A percentile compares a stretch with the other conserved stretches of the same genome.
phyloP scores from a whole-genome alignment of 2,329 filamentous ascomycete genomes.

The Leptographium wingfieldii region DNA sequence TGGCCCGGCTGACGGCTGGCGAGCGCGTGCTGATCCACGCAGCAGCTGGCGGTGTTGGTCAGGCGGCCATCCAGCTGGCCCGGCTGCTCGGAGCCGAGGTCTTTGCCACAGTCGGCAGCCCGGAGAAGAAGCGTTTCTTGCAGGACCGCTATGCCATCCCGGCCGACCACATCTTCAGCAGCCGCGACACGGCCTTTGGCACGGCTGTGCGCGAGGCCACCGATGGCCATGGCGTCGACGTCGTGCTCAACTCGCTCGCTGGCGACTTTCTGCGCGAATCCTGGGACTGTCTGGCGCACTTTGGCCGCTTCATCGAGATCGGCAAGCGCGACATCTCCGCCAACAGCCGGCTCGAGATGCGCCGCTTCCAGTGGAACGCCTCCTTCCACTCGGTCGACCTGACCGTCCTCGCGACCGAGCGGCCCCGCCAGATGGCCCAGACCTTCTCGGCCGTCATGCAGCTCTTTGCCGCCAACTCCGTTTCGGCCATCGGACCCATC shows the following conservation, averaged over 20 bases:
- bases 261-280: conserved; percentile 29
- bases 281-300: conserved; percentile 29
- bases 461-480: not conserved
- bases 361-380: conserved; percentile 28
- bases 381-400: conserved; percentile 33
- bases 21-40: conserved; percentile 24
- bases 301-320: conserved; percentile 13
- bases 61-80: conserved; percentile 25
- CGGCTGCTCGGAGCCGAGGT: conserved; percentile 26
- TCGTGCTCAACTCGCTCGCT: conserved; percentile 28
- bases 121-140: conserved; percentile 27
- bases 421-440: not conserved
- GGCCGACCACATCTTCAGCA: conserved; percentile 23
- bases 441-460: not conserved
- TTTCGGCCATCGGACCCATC: not conserved
- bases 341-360: conserved; percentile 1
- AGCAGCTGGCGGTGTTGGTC: conserved; percentile 25
- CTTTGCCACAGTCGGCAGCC: conserved; percentile 27
- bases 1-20: too few relatives aligned
- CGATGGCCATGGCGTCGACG: conserved; percentile 21
- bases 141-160: conserved; percentile 24
- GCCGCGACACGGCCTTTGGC: conserved; percentile 20
- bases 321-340: not conserved
- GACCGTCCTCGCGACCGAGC: not conserved
- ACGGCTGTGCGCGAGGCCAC: conserved; percentile 18